Base-by-base conservation (phyloP, 257 asterid genomes). In the Schizonepeta tenuifolia region DNA sequence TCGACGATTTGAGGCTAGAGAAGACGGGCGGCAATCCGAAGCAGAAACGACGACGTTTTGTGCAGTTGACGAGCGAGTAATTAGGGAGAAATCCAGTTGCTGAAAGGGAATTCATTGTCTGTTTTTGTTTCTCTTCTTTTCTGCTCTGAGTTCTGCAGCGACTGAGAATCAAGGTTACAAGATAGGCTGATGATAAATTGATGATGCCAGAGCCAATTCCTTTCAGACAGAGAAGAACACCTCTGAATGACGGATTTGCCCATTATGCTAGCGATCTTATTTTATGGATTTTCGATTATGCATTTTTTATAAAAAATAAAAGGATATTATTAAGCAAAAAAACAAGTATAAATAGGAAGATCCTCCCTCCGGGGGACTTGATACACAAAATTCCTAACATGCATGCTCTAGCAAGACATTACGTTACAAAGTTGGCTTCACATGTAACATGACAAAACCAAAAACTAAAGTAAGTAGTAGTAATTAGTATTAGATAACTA, bases 1-100 rank as follows among this genome's bases (percentile, higher is more conserved):
- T 81, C 13, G 95, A 81, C 49, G 89, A 80, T 80, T 83, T 86
- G 82, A 88, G 90, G 57, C 86, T 78, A 61, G 97, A 89, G 68
- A 74, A 60, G 38, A 77, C 75, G 28, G 78, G 62, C 0, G 85
- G 84, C 64, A 68, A 0, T 63, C 81, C 77, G 49, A 73, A 56
- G 71, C 80, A 70, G 7, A 62, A 3, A 72, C 86, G 88, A 69
- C 86, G 85, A 2, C 86, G 82, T 67, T 69, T 83, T 18, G 77
- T 20, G 61, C 62, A 31, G 17, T 77, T 71, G 35, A 66, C 20
- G 28, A 44, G 41, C 53, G 83, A 79, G 65, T 54, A 74, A 11
- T 79, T 83, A 4, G 85, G 75, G 80, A 49, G 46, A 65, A 70
- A 70, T 50, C 75, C 85, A 71, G 83, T 75, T 65, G 90, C 83